Base-by-base conservation (phyloP, 768 basidiomycete genomes). In the Antrodiella citrinella region DNA sequence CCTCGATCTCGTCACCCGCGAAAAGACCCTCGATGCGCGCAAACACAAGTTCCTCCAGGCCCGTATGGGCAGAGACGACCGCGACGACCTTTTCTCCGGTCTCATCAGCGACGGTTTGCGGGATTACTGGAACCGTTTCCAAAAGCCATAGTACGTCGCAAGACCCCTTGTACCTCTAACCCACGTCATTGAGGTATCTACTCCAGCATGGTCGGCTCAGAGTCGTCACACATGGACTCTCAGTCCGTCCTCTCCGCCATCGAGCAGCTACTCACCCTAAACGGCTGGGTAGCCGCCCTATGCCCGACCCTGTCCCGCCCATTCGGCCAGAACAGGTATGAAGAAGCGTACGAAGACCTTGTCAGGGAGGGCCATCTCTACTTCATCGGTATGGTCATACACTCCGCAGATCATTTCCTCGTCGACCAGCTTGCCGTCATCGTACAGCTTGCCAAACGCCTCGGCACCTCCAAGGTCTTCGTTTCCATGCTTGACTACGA, bases 401-500 rank as follows among this genome's bases (percentile, higher is more conserved):
- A 99, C 67, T 95, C 92, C 3, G 96, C 96, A 2, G 96, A 99
- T 72, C 96, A 99, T 65, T 99, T 99, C 72, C 81, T 98, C 48
- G 90, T 97, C 56, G 96, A 98, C 70, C 96, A 99, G 65, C 83
- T 99, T 43, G 91, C 96, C 18, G 91, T 96, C 59, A 98, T 99
- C 57, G 88, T 99, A 7, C 96, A 99, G 65, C 80, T 99, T 62
- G 90, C 90, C 0, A 85, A 85, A 59, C 84, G 93, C 7, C 78
- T 98, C 10, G 96, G 96, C 2, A 82, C 89, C 3, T 74, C 80
- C 47, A 92, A 91, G 60, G 69, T 99, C 45, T 99, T 98, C 65
- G 95, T 99, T 35, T 96, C 93, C 5, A 94, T 99, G 90, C 74
- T 99, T 51, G 96, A 99, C 67, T 95, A 95, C 65, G 89, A 89